Evolutionary conservation across 441 rosid species (phyloP).

Genomic region (Isatis lusitanica): DNA sequence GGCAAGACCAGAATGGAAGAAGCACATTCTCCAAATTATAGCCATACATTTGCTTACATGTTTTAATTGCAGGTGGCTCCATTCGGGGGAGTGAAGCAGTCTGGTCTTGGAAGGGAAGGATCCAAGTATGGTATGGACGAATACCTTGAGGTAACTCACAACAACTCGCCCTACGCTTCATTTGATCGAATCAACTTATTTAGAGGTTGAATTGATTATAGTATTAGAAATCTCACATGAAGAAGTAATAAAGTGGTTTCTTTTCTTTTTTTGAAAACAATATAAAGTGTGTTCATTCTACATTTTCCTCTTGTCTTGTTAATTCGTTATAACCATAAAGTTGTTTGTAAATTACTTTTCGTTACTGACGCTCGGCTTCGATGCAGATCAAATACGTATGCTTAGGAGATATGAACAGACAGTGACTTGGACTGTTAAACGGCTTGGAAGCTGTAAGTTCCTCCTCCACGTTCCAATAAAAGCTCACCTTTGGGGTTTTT

Average conservation of each 20-base stretch:
- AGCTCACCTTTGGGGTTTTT: not conserved
- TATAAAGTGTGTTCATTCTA: not conserved
- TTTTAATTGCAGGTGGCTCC: conserved; percentile 80
- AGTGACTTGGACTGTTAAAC: conserved; percentile 29
- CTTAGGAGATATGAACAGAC: conserved; percentile 73
- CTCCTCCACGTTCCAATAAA: conserved; percentile 17
- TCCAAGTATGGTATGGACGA: conserved; percentile 97
- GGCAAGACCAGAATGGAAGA: conserved; percentile 45
- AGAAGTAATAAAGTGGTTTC: not conserved
- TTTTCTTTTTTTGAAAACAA: too few relatives aligned
- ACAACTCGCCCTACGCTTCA: not conserved
- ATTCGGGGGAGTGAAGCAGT: conserved; percentile 93
- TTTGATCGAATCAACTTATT: not conserved
- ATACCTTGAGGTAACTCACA: conserved; percentile 68
- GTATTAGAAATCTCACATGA: conserved; percentile 9
- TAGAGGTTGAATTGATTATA: conserved; percentile 16
- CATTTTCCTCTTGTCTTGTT: not conserved
- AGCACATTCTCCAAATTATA: not conserved
- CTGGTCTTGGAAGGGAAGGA: conserved; percentile 97
- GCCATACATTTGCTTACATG: not conserved
- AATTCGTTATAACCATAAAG: conserved; percentile 7
- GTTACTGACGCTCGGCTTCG: conserved; percentile 10
- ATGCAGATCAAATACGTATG: conserved; percentile 67
- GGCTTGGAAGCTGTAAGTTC: conserved; percentile 2
- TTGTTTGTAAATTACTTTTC: not conserved